These are phyloP conservation scores for Hyphopichia khmerensis DNA, from an alignment of 1,139 yeast species.

Conservation along the genomic window DNA sequence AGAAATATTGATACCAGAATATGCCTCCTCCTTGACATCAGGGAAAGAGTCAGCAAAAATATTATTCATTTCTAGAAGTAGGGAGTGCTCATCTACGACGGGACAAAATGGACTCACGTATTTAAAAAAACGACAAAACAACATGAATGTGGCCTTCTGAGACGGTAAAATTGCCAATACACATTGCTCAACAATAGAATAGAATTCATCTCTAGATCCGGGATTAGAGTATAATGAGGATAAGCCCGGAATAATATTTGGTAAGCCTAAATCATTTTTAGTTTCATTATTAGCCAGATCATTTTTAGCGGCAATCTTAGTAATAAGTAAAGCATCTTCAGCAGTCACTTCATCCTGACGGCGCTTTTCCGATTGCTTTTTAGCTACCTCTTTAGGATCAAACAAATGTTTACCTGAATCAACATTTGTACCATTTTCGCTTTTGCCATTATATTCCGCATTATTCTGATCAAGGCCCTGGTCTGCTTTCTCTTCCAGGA, in stretches of 20 bases:
- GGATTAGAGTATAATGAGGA: constrained; percentile 17
- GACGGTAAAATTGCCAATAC: constrained; percentile 33
- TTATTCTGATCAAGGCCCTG: neutral
- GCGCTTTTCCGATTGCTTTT: neutral
- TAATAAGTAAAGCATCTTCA: constrained; percentile 11
- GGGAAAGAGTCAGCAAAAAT: constrained; percentile 30
- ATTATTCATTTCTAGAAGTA: constrained; percentile 25
- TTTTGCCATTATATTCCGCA: neutral
- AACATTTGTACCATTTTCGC: neutral
- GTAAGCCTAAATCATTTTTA: constrained; percentile 13
- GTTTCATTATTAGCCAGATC: constrained; percentile 12
- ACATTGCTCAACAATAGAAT: constrained; percentile 27
- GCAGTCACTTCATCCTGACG: constrained; percentile 3
- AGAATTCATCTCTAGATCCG: constrained; percentile 23
- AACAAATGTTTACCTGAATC: neutral
- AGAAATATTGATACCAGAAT: constrained; percentile 22
- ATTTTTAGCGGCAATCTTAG: constrained; percentile 8
- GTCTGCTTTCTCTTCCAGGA: neutral
- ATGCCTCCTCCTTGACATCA: constrained; percentile 17
- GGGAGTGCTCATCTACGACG: constrained; percentile 30
- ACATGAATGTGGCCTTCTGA: constrained; percentile 23
- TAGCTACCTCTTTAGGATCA: neutral
- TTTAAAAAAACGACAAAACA: constrained; percentile 38
- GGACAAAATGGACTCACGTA: constrained; percentile 43
- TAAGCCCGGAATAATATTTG: constrained; percentile 20